A percentile compares a stretch with the other conserved stretches of the same genome.
phyloP scores from a whole-genome alignment of 345 rosid species.

The Pelargonium nanum region DNA sequence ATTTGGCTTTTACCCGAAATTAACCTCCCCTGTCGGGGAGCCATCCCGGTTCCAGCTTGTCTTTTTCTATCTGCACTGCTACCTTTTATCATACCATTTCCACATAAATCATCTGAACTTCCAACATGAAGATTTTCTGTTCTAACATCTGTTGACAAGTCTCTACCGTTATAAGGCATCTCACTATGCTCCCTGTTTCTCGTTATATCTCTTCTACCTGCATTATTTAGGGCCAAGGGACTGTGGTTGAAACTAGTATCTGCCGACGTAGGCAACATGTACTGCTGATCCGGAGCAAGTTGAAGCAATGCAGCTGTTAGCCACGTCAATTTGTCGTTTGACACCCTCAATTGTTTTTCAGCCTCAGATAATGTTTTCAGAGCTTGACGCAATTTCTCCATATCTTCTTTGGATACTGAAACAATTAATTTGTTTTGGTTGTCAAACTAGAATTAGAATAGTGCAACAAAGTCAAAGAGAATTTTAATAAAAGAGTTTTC shows the following conservation, averaged over 20 bases:
- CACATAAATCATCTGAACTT: conserved; percentile 15
- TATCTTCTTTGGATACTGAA: conserved; percentile 81
- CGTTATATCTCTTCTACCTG: conserved; percentile 31
- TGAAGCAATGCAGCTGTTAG: conserved; percentile 94
- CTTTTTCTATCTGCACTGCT: conserved; percentile 30
- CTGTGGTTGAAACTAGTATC: conserved; percentile 57
- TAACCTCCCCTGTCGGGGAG: conserved; percentile 26
- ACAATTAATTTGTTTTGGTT: conserved; percentile 10
- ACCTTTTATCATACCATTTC: conserved; percentile 17
- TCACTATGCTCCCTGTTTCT: conserved; percentile 25
- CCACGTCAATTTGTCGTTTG: conserved; percentile 91
- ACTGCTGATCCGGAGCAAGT: conserved; percentile 95
- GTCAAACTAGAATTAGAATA: too few relatives aligned
- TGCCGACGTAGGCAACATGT: conserved; percentile 52
- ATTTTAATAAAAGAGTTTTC: too few relatives aligned
- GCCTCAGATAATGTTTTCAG: conserved; percentile 91
- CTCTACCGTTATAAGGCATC: conserved; percentile 21
- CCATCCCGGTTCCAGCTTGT: conserved; percentile 22
- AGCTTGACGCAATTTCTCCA: conserved; percentile 92
- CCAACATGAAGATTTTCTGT: conserved; percentile 28
- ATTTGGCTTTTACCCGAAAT: conserved; percentile 26
- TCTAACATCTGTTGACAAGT: conserved; percentile 24
- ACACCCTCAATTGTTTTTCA: conserved; percentile 85
- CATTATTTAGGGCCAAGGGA: conserved; percentile 23
- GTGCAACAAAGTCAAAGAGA: too few relatives aligned